phyloP scores from a whole-genome alignment of 2,329 filamentous ascomycete species.

The Penicillium sp. region DNA sequence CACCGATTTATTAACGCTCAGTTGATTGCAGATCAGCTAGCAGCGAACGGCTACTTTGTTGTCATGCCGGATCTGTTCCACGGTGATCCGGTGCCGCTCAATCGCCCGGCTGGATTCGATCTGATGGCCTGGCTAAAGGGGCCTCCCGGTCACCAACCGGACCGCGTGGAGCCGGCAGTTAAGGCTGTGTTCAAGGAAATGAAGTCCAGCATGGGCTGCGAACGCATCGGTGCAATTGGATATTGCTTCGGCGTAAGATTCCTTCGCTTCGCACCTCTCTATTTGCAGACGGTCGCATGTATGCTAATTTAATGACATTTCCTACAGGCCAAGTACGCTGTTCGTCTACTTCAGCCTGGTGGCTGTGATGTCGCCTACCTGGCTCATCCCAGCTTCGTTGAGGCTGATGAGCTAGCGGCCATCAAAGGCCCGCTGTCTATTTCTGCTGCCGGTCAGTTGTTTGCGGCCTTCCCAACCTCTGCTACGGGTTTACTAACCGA shows the following conservation, averaged over 20 bases:
- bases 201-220: slow-evolving; percentile 12
- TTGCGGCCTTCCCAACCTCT: background rate
- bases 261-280: background rate
- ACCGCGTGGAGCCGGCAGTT: slow-evolving; percentile 18
- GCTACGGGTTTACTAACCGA: slow-evolving; percentile 14
- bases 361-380: slow-evolving; percentile 63
- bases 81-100: slow-evolving; percentile 16
- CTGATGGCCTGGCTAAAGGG: slow-evolving; percentile 21
- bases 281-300: background rate
- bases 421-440: slow-evolving; percentile 66
- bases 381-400: slow-evolving; percentile 72
- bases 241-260: slow-evolving; percentile 21
- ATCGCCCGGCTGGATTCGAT: slow-evolving; percentile 14
- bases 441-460: slow-evolving; percentile 44
- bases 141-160: slow-evolving; percentile 14
- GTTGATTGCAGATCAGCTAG: slow-evolving; percentile 20
- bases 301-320: background rate
- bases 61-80: slow-evolving; percentile 24
- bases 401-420: slow-evolving; percentile 59
- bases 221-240: slow-evolving; percentile 18
- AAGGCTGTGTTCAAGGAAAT: slow-evolving; percentile 17
- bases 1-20: slow-evolving; percentile 23
- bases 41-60: slow-evolving; percentile 21
- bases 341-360: slow-evolving; percentile 60
- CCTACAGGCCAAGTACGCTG: slow-evolving; percentile 56